Evolutionary conservation across 305 asterid species (phyloP), one percentile per base, ranked within the genome.

Genomic region (Fraxinus floribunda): DNA sequence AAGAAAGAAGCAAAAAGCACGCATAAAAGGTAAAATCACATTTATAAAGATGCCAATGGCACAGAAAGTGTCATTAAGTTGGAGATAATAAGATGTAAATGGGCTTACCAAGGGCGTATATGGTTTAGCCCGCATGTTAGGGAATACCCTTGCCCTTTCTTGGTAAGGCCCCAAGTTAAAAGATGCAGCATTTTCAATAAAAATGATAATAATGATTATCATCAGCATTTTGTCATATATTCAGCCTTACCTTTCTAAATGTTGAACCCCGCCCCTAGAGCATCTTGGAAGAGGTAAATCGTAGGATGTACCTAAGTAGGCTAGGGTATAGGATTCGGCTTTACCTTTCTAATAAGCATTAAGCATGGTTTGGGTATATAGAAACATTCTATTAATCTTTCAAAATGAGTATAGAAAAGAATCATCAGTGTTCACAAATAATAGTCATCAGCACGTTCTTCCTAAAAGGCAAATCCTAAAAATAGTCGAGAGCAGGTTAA

Each of bases 51-150:
- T 55, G 26, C 26, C 26, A 68, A 57, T 55, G 64, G 73, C 72
- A 62, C 16, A 24, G 13, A 6, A 18, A 68, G 18, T 9, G 39
- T 26, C 22, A 30, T 38, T 68, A 29, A 68, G 38, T 7, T 32
- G 66, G 41, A 22, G 68, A 76, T 22, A 68, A 78, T 70, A 13
- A 26, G 20, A 29, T 68, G 36, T 26, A 73, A 78, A 75, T 70
- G 78, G n/a, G 77, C 94, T 89, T 83, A 96, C 99, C 98, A 92
- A 81, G 64, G 99, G 98, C 64, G 91, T 89, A 86, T 92, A 88
- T 78, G 99, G 90, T 86, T 91, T 96, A 84, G 80, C 87, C 75
- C 98, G 96, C 99, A 94, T 97, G 90, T 90, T 90, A 78, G 97
- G 98, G 82, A 97, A 97, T 36, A 92, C 90, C 91, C 98, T 91